A percentile compares a stretch with the other conserved stretches of the same genome.
phyloP scores from a whole-genome alignment of 2,329 filamentous ascomycete genomes.

The Aspergillus neotritici region DNA sequence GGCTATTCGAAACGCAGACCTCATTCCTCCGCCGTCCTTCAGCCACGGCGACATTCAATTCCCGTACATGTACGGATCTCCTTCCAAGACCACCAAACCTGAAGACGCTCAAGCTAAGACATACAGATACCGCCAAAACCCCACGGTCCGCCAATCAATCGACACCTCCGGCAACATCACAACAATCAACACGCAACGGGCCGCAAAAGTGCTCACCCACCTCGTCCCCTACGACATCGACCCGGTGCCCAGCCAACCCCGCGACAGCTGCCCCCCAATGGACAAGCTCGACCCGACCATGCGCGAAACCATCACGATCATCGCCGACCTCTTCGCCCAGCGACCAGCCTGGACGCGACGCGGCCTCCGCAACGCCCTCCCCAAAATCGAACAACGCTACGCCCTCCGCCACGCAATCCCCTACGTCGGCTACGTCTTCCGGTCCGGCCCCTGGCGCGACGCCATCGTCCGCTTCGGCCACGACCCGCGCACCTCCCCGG shows the following conservation, averaged over 20 bases:
- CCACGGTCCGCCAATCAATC: slow-evolving; percentile 60
- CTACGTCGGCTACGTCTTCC: slow-evolving; percentile 87
- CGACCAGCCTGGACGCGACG: slow-evolving; percentile 84
- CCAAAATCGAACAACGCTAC: slow-evolving; percentile 45
- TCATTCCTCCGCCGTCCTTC: slow-evolving; percentile 75
- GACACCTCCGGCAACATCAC: slow-evolving; percentile 56
- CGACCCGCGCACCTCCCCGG: slow-evolving; percentile 72
- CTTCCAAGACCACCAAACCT: slow-evolving; percentile 9
- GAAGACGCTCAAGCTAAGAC: slow-evolving; percentile 15
- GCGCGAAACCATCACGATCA: slow-evolving; percentile 57
- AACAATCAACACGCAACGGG: slow-evolving; percentile 53
- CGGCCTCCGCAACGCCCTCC: slow-evolving; percentile 68
- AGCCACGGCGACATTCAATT: slow-evolving; percentile 69
- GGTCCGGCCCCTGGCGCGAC: slow-evolving; percentile 86
- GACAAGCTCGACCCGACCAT: slow-evolving; percentile 52
- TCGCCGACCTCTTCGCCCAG: slow-evolving; percentile 62
- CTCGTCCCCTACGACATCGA: slow-evolving; percentile 58
- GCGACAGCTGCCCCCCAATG: slow-evolving; percentile 51
- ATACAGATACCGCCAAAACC: slow-evolving; percentile 77
- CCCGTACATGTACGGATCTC: slow-evolving; percentile 45
- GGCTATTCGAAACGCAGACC: slow-evolving; percentile 56
- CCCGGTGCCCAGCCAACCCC: slow-evolving; percentile 55
- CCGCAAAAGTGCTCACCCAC: slow-evolving; percentile 54
- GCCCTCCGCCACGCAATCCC: slow-evolving; percentile 69
- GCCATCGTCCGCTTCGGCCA: slow-evolving; percentile 78